A percentile compares a stretch with the other conserved stretches of the same genome.
Evolutionary conservation across 2,329 filamentous ascomycete genomes (phyloP).

Genomic region (Sarocladium oryzae): DNA sequence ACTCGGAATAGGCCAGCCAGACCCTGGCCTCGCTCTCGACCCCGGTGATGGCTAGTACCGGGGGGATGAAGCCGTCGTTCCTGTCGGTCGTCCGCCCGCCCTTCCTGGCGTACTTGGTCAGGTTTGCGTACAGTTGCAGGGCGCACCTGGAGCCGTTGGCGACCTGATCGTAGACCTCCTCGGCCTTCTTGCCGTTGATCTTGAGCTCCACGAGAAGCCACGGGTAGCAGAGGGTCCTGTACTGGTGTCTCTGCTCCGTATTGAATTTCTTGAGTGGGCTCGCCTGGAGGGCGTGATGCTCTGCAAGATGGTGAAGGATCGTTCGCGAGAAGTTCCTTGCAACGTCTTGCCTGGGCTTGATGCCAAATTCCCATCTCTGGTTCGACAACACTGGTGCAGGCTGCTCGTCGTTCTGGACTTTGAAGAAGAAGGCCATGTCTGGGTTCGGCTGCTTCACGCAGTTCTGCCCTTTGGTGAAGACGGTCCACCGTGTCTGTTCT

Average conservation of each 20-base stretch:
- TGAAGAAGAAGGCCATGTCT: not conserved
- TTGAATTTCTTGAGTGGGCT: not conserved
- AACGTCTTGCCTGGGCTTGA: not conserved
- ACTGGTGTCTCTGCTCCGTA: not conserved
- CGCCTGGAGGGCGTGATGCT: not conserved
- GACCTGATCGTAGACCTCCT: not conserved
- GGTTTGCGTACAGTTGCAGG: not conserved
- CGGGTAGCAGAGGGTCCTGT: not conserved
- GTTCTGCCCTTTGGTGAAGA: not conserved
- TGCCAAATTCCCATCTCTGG: not conserved
- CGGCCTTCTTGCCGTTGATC: not conserved
- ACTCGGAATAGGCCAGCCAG: not conserved
- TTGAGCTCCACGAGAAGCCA: not conserved
- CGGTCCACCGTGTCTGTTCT: not conserved
- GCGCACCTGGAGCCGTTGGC: not conserved
- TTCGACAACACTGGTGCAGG: too few species aligned
- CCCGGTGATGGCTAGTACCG: not conserved
- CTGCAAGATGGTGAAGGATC: not conserved
- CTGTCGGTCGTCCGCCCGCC: not conserved
- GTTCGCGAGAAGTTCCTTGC: not conserved
- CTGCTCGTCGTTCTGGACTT: not conserved
- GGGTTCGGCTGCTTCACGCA: not conserved
- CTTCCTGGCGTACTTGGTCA: not conserved
- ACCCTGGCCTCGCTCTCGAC: not conserved
- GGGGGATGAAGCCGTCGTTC: not conserved